Evolutionary conservation across 306 rosid genomes (phyloP).

Genomic region (Amphicarpaea edgeworthii): DNA sequence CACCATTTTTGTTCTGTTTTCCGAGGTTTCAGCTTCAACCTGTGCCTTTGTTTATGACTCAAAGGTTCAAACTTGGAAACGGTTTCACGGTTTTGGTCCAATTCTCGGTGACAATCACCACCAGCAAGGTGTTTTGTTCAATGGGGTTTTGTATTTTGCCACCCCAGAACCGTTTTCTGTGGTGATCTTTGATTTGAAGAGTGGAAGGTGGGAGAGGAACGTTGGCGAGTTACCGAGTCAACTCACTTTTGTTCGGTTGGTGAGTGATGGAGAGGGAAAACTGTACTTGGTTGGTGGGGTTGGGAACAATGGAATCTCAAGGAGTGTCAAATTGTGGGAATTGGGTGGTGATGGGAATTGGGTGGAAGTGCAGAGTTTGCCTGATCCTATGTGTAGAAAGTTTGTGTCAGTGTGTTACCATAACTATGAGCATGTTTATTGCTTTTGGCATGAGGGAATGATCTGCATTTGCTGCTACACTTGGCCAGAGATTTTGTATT

Average conservation of each 20-base stretch:
- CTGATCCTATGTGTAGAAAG: slow-evolving; percentile 78
- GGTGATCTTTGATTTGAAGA: slow-evolving; percentile 68
- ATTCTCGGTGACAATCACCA: slow-evolving; percentile 54
- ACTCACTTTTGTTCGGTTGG: slow-evolving; percentile 71
- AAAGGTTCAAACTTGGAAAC: slow-evolving; percentile 55
- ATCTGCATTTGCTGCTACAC: slow-evolving; percentile 88
- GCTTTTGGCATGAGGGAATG: slow-evolving; percentile 92
- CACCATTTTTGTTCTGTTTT: slow-evolving; percentile 56
- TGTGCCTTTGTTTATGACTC: slow-evolving; percentile 64
- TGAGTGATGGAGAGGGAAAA: slow-evolving; percentile 56
- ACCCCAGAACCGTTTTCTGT: slow-evolving; percentile 76
- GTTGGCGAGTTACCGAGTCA: slow-evolving; percentile 54
- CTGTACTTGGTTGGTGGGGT: slow-evolving; percentile 80
- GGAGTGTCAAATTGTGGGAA: slow-evolving; percentile 79
- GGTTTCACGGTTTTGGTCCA: slow-evolving; percentile 54
- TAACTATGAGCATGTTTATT: slow-evolving; percentile 88
- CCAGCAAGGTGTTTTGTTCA: slow-evolving; percentile 62
- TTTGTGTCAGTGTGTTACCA: slow-evolving; percentile 87
- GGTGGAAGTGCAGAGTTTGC: slow-evolving; percentile 72
- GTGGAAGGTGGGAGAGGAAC: slow-evolving; percentile 64
- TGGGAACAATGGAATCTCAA: slow-evolving; percentile 84
- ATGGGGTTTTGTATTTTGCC: slow-evolving; percentile 64
- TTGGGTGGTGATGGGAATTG: slow-evolving; percentile 56
- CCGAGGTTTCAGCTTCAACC: slow-evolving; percentile 54
- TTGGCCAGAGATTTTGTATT: slow-evolving; percentile 95